Evolutionary conservation across 495 filamentous ascomycete species (phyloP), one percentile per base, ranked within the genome.

Genomic region (Trichoderma reesei): DNA sequence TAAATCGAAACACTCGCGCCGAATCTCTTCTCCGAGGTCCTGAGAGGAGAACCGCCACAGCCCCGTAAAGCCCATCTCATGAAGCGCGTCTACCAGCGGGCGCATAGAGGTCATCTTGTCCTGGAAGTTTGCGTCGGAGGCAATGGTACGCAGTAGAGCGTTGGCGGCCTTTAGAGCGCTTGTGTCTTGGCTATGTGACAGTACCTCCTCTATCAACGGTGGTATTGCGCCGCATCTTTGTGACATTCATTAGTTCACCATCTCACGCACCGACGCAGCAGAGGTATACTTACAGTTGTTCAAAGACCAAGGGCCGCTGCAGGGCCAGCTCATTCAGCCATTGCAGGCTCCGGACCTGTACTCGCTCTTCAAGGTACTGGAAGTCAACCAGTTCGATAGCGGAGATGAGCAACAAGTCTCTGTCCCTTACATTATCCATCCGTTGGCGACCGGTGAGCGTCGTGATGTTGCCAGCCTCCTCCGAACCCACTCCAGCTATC

Each of bases 371-470:
- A 6, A 83, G 69, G 39, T 80, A 79, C 62, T 75, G 80, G 68
- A 85, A 85, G 68, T 85, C 82, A 2, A 85, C 78, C 20, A 85
- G 72, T 64, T 78, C 76, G 31, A 84, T 82, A 26, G 81, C 82
- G 13, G 76, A 80, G 67, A 82, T 83, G 11, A 85, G 75, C 33
- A 85, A 69, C 31, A 85, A 71, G 42, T 85, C 82, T 64, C 82
- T 82, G 66, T 85, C 82, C 59, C 76, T 78, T 38, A 83, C 70
- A 20, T 67, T 60, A 13, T 72, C 70, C 14, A 82, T 62, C 51
- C 83, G 78, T 42, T 76, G 72, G 36, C 77, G 65, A 18, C 69
- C 72, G 7, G 77, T 70, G 54, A 71, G 66, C 20, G 72, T 69
- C 9, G 69, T 68, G 31, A 71, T 65, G 44, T 75, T 72, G 33